Evolutionary conservation across 2,329 filamentous ascomycete genomes (phyloP), one percentile per base, ranked within the genome.

Genomic region (Venturia nashicola): DNA sequence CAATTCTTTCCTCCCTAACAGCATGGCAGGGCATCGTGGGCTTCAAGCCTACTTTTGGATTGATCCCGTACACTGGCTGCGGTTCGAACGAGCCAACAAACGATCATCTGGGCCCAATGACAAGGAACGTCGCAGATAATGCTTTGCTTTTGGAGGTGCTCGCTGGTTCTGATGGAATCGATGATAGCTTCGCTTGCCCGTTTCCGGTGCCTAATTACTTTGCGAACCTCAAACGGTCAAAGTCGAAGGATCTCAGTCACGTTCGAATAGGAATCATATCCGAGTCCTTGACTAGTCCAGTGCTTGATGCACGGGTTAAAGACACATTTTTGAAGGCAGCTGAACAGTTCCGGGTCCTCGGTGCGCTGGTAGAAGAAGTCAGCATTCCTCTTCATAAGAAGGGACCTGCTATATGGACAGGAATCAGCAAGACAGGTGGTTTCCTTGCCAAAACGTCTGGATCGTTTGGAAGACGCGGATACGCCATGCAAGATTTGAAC

Each of bases 21-120:
- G 14, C 5, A 32, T 36, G 32, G 7, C 27, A 57, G 51, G 73
- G 73, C 2, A 64, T 72, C 46, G 76, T 78, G 3, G 79, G 79
- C 0, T 70, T 83, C 32, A 83, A 83, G 66, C 80, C 82, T 0
- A 83, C 80, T 0, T 76, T 79, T 63, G 77, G 79, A 0, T 71
- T 82, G 0, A 75, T 84, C 0, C 81, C 82, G 0, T 83, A 77
- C 62, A 83, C 78, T 0, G 81, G 79, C 0, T 75, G 80, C 57
- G 74, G 75, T 1, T 78, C 76, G 46, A 77, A 79, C 0, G 79
- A 82, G 65, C 75, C 80, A 0, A 75, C 80, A 1, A 78, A 82
- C 51, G 82, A 84, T 65, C 80, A 83, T 67, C 44, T 71, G 12
- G 78, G 78, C 0, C 78, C 79, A 0, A 78, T 82, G 71, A 76